Evolutionary conservation across 1,284 basidiomycete species (phyloP), one percentile per base, ranked within the genome.

Genomic region (Rhodotorula sp.): DNA sequence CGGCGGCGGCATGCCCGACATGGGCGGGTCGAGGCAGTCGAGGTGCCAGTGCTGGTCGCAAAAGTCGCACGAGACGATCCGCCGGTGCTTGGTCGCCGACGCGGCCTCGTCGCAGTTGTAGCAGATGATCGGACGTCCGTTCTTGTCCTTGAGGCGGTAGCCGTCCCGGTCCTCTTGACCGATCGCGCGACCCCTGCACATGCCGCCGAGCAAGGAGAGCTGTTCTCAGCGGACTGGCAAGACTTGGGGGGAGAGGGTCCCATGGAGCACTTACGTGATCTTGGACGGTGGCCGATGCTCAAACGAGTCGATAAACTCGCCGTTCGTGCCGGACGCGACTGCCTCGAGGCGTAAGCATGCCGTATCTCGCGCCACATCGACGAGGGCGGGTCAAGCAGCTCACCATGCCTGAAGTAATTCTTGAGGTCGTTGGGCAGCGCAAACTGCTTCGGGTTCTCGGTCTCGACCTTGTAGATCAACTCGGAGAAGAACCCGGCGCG

Each of bases 11-110:
- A 98, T 90, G 59, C 86, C 86, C 29, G 90, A 85, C 77, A 97
- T 84, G 3, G 97, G 96, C 26, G 96, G 97, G 78, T 91, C 89
- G 48, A 99, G 84, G 80, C 96, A 99, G 81, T 99, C 96, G 67
- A 98, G 86, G 81, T 99, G 96, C 92, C 96, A 99, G 81, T 96
- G 91, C 68, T 96, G 86, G 69, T 87, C 86, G 83, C 97, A 99
- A 80, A 95, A 94, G 83, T 99, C 97, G 82, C 96, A 99, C 49
- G 92, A 92, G 73, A 97, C 85, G 62, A 98, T 93, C 58, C 82
- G 82, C 54, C 85, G 82, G 67, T 83, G 81, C 49, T 71, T 66
- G 34, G 54, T 43, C n/a, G 71, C 64, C 49, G 72, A 70, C 10
- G 77, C 72, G 18, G 75, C 64, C 56, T 72, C 70, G 49, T 60